Percentiles rank a stretch among this genome's conserved stretches.
phyloP scores from a whole-genome alignment of 495 filamentous ascomycete genomes.

The Penicillium cinerascens region DNA sequence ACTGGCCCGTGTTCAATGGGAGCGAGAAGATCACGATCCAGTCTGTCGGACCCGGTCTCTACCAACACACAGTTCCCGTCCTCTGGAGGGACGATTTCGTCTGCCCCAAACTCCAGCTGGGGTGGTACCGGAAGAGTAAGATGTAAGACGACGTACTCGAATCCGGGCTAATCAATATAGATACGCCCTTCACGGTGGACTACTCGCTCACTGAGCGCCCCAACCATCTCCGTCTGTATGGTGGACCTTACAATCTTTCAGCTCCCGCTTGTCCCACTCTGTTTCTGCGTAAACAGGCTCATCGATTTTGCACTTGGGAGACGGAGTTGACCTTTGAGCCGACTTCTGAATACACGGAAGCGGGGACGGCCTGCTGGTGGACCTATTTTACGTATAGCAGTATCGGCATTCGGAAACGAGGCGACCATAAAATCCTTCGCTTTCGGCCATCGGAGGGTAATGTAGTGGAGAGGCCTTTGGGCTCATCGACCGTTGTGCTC shows the following conservation, averaged over 20 bases:
- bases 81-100: constrained; percentile 43
- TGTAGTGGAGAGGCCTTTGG: constrained; percentile 9
- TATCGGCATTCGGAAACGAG: constrained; percentile 28
- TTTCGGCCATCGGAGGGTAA: constrained; percentile 20
- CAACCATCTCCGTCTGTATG: constrained; percentile 35
- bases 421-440: constrained; percentile 19
- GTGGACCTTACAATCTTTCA: constrained; percentile 40
- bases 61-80: constrained; percentile 17
- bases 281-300: constrained; percentile 43
- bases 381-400: constrained; percentile 41
- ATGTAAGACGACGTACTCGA: background rate
- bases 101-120: constrained; percentile 21
- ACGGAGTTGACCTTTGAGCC: constrained; percentile 32
- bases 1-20: constrained; percentile 48
- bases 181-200: constrained; percentile 31
- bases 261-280: constrained; percentile 39
- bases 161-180: constrained; percentile 8
- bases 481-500: constrained; percentile 13
- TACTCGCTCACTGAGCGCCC: constrained; percentile 36
- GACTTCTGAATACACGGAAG: constrained; percentile 28
- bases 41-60: constrained; percentile 26
- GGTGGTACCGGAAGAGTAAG: constrained; percentile 44
- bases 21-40: constrained; percentile 40
- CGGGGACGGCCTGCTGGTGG: constrained; percentile 40
- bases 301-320: constrained; percentile 33